Conservation (phyloP, 2,329 filamentous ascomycete species). For the Hypoxylon rubiginosum region DNA sequence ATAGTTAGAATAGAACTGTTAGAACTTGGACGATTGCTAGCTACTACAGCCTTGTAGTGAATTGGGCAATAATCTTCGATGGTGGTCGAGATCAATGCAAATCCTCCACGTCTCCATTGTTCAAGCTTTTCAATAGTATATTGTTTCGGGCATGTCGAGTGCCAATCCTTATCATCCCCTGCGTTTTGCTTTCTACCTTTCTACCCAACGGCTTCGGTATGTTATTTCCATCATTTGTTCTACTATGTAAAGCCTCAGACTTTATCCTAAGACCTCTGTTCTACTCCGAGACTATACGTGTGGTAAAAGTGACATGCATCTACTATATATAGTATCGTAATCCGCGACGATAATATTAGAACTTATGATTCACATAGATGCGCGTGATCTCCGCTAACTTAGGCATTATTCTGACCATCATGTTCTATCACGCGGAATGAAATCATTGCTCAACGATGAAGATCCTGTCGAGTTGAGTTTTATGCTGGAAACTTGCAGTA, state of each 20-base stretch:
- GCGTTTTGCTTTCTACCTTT: slow-evolving; percentile 1
- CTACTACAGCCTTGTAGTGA: background rate
- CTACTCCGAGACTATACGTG: too few relatives aligned
- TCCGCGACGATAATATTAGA: background rate
- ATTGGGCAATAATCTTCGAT: slow-evolving; percentile 33
- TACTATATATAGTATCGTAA: background rate
- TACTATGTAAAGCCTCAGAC: slow-evolving; percentile 16
- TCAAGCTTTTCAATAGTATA: slow-evolving; percentile 47
- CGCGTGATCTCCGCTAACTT: background rate
- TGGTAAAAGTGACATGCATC: background rate
- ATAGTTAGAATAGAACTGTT: too few relatives aligned
- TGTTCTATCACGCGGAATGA: background rate
- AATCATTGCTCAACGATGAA: background rate
- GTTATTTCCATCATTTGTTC: background rate
- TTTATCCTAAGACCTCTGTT: background rate
- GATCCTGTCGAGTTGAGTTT: background rate
- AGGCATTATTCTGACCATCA: background rate
- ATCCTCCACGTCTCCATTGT: slow-evolving; percentile 45
- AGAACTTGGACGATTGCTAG: background rate
- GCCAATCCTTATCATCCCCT: slow-evolving; percentile 32
- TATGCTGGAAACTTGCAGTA: background rate
- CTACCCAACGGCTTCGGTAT: slow-evolving; percentile 5
- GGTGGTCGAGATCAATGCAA: slow-evolving; percentile 41
- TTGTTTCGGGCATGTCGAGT: slow-evolving; percentile 32
- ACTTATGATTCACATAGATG: background rate